These are phyloP conservation scores for Dendryphion nanum DNA, from an alignment of 2,329 filamentous ascomycete genomes.

Conservation along the genomic window DNA sequence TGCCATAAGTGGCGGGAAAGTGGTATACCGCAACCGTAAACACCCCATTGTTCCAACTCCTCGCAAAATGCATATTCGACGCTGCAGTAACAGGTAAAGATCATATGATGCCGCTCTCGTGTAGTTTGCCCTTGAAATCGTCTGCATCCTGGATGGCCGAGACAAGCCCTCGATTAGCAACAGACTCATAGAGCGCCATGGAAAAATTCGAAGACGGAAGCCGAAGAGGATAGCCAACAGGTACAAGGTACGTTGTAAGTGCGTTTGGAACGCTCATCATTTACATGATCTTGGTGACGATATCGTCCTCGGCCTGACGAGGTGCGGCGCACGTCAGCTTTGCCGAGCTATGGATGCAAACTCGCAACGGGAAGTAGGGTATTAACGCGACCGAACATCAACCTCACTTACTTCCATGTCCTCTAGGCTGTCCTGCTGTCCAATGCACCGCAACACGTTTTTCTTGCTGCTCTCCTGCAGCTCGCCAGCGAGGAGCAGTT, in stretches of 20 bases:
- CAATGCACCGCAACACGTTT: constrained; percentile 93
- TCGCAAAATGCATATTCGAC: constrained; percentile 19
- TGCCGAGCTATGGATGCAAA: constrained; percentile 24
- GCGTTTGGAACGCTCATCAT: constrained; percentile 8
- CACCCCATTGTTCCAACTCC: constrained; percentile 18
- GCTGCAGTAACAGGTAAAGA: constrained; percentile 1
- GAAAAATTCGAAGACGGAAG: constrained; percentile 13
- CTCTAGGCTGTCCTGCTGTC: constrained; percentile 94
- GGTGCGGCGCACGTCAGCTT: constrained; percentile 41
- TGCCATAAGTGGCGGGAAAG: constrained; percentile 11
- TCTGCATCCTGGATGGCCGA: constrained; percentile 28
- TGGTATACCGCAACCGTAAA: constrained; percentile 26
- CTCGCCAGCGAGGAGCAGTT: constrained; percentile 90
- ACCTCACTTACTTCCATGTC: constrained; percentile 90
- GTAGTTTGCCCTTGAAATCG: constrained; percentile 28
- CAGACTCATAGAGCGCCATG: constrained; percentile 9
- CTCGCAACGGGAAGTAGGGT: constrained; percentile 4
- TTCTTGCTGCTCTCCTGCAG: constrained; percentile 99
- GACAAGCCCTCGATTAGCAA: constrained; percentile 26
- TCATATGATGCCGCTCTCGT: constrained; percentile 32
- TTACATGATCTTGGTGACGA: constrained; percentile 83
- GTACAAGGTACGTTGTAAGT: constrained; percentile 8
- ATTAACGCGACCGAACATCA: constrained; percentile 9
- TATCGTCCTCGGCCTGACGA: constrained; percentile 78
- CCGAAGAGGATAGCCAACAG: constrained; percentile 7